Percentiles rank a stretch among this genome's conserved stretches.
phyloP scores from a whole-genome alignment of 2,329 filamentous ascomycete genomes.

The Herpomyces periplanetae region DNA sequence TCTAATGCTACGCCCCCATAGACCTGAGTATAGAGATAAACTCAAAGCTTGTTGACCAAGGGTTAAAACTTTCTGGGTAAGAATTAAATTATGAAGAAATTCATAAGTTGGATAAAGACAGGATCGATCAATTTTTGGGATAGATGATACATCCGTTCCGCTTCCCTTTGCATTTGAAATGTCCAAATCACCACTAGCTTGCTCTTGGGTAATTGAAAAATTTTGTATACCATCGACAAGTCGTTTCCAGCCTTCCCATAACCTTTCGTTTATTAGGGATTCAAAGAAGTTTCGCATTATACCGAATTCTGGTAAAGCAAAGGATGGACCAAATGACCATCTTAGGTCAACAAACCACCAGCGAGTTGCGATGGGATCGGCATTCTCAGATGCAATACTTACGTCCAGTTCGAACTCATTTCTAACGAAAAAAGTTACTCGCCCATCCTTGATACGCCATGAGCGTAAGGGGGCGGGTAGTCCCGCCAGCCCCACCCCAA shows the following conservation, averaged over 20 bases:
- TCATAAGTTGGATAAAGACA: no score
- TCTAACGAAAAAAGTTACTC: slow-evolving; percentile 46
- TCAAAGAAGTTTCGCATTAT: slow-evolving; percentile 25
- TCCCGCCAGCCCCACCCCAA: no score
- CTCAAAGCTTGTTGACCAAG: slow-evolving; percentile 34
- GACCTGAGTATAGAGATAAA: slow-evolving; percentile 20
- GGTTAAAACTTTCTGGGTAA: slow-evolving; percentile 64
- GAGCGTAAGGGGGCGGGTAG: slow-evolving; percentile 37
- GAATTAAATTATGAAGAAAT: slow-evolving; percentile 45
- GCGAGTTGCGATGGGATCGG: slow-evolving; percentile 35
- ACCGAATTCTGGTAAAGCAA: slow-evolving; percentile 17
- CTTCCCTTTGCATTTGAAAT: no score
- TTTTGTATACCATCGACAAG: no score
- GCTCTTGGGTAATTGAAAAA: no score
- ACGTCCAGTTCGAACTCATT: slow-evolving; percentile 76
- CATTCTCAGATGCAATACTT: slow-evolving; percentile 54
- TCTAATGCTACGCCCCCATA: slow-evolving; percentile 42
- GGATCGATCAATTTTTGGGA: no score
- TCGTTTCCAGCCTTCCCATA: no score
- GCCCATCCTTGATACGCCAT: slow-evolving; percentile 43
- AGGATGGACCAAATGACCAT: slow-evolving; percentile 32
- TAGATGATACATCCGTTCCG: no score
- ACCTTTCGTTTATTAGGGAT: slow-evolving; percentile 23
- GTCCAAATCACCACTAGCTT: slow-evolving; percentile 26
- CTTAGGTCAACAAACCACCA: slow-evolving; percentile 84